Evolutionary conservation across 2,329 filamentous ascomycete genomes (phyloP), one percentile per base, ranked within the genome.

Genomic region (Juglanconis oblonga): DNA sequence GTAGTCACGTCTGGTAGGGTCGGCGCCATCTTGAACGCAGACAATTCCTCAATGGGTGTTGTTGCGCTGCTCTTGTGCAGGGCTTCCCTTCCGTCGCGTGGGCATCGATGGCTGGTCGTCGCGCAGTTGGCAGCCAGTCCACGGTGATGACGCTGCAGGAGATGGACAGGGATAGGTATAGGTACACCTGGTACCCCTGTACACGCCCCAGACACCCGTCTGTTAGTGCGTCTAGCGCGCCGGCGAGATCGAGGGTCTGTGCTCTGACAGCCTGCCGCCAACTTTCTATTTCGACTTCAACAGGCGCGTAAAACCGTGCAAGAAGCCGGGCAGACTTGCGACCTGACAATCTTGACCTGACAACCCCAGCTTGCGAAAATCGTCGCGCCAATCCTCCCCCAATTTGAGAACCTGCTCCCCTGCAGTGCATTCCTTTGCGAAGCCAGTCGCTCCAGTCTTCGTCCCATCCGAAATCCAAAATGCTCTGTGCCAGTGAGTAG

Each of bases 1-100:
- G 76, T 74, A 50, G 77, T 71, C 67, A 88, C 78, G 33, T 80
- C 71, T 11, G 90, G 90, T 6, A 95, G 80, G 40, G 33, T 54
- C 24, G 57, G 57, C 4, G 61, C 54, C 61, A 62, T 62, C 10
- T 17, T 50, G 54, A 47, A 47, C 38, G 4, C 4, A 42, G n/a
- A 13, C 4, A 42, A 42, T 42, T 4, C 10, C n/a, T 11, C 38
- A 42, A 42, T 13, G 9, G 17, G 14, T 47, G n/a, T 17, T 7
- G n/a, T 17, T 47, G 4, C n/a, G 44, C 4, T 17, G 44, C 17
- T 47, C n/a, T 4, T 42, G 10, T 11, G 38, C 38, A 14, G 10
- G 4, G 10, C 35, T 38, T 42, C 4, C n/a, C 38, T 13, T 10
- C 38, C 1, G 10, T 9, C 38, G 4, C 4, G 38, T 7, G 11